phyloP scores from a whole-genome alignment of 1,284 basidiomycete genomes.

The Ganoderma lingzhi region DNA sequence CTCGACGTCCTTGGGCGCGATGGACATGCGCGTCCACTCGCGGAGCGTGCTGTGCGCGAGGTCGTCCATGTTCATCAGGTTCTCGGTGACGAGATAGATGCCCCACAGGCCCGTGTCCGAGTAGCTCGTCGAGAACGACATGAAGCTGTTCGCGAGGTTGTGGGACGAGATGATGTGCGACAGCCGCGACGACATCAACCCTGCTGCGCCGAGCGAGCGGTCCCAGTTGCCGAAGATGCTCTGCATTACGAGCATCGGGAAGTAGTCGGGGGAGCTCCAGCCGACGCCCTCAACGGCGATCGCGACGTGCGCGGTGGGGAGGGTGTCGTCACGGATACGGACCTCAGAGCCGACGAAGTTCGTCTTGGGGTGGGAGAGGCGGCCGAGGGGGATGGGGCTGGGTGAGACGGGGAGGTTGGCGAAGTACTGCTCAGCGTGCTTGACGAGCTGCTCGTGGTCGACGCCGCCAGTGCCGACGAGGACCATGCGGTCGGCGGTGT shows the following conservation, averaged over 20 bases:
- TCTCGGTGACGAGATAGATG: slow-evolving; percentile 97
- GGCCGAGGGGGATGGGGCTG: slow-evolving; percentile 90
- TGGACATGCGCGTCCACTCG: slow-evolving; percentile 98
- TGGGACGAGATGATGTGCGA: slow-evolving; percentile 92
- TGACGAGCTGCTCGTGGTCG: slow-evolving; percentile 92
- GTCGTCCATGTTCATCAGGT: slow-evolving; percentile 93
- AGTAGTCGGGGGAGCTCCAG: slow-evolving; percentile 99
- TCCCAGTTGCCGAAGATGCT: slow-evolving; percentile 99
- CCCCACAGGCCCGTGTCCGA: slow-evolving; percentile 99
- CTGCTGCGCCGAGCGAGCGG: slow-evolving; percentile 91
- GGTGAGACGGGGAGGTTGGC: slow-evolving; percentile 87
- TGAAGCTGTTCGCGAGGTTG: slow-evolving; percentile 99
- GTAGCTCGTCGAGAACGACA: slow-evolving; percentile 99
- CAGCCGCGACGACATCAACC: slow-evolving; percentile 91
- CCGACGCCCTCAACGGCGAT: slow-evolving; percentile 98
- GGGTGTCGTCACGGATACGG: slow-evolving; percentile 92
- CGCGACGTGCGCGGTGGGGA: slow-evolving; percentile 91
- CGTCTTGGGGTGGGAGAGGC: slow-evolving; percentile 78
- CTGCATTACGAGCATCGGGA: slow-evolving; percentile 99
- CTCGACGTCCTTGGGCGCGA: slow-evolving; percentile 85
- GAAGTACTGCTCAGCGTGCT: slow-evolving; percentile 96
- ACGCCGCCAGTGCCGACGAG: slow-evolving; percentile 97
- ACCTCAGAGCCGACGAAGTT: slow-evolving; percentile 96
- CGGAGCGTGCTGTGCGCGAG: slow-evolving; percentile 93
- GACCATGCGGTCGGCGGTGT: slow-evolving; percentile 98